A percentile compares a stretch with the other conserved stretches of the same genome.
Evolutionary conservation across 805 yeast genomes (phyloP).

Genomic region (Diddensiella transvaalensis): DNA sequence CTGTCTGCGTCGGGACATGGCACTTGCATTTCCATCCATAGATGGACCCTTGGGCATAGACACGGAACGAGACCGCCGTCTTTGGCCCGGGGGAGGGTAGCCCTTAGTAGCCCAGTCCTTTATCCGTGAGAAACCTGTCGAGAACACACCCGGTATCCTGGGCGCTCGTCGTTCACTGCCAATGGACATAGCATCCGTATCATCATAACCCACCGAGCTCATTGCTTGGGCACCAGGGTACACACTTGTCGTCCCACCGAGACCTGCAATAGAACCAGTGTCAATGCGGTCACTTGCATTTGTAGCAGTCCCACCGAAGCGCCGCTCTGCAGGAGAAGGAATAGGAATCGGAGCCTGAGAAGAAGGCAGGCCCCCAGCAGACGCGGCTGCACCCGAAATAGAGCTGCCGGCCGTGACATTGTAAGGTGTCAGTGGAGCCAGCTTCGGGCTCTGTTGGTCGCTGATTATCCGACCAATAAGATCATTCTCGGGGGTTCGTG

Average conservation of each 20-base stretch:
- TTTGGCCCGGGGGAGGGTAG: background rate
- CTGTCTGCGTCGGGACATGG: background rate
- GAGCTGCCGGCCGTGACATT: background rate
- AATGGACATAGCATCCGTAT: background rate
- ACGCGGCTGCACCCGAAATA: background rate
- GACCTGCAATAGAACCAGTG: background rate
- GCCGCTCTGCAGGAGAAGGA: conserved; percentile 5
- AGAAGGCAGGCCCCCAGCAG: too few relatives aligned
- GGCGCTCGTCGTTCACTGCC: background rate
- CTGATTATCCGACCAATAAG: conserved; percentile 1
- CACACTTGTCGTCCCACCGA: background rate
- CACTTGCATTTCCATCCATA: background rate
- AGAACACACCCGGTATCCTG: background rate
- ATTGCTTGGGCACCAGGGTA: background rate
- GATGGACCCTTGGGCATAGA: conserved; percentile 1
- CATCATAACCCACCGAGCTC: background rate
- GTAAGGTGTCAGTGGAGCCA: background rate
- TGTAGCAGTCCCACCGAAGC: background rate
- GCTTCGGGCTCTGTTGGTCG: background rate
- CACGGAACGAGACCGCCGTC: background rate
- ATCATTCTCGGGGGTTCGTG: conserved; percentile 1
- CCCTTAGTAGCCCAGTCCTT: background rate
- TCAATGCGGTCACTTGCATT: background rate
- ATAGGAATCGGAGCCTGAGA: too few relatives aligned
- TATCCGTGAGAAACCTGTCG: background rate